Evolutionary conservation across 2,329 filamentous ascomycete genomes (phyloP).

Genomic region (Ophiostoma sp.): DNA sequence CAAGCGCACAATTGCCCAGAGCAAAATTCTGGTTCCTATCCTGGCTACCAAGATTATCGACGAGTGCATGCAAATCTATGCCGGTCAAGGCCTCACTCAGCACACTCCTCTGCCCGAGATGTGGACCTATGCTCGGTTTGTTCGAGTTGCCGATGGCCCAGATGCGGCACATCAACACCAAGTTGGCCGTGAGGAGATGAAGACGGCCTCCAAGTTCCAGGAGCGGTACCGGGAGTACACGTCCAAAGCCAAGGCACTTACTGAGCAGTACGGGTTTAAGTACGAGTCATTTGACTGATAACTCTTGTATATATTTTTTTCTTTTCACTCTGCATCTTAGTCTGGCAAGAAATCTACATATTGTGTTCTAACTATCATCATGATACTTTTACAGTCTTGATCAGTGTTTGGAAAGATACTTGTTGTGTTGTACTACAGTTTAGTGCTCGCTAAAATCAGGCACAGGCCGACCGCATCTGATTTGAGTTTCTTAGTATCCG

Average conservation of each 20-base stretch:
- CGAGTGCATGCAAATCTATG: conserved; percentile 86
- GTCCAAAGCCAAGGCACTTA: conserved; percentile 59
- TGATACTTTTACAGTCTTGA: not conserved
- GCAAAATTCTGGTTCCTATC: conserved; percentile 84
- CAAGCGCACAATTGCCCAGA: conserved; percentile 91
- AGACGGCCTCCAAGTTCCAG: conserved; percentile 55
- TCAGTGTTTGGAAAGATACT: not conserved
- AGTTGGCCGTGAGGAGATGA: conserved; percentile 75
- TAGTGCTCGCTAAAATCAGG: not conserved
- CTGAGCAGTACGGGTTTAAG: conserved; percentile 52
- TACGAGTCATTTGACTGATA: conserved; percentile 14
- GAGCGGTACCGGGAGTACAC: conserved; percentile 59
- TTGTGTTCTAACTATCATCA: not conserved
- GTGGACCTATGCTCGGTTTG: conserved; percentile 77
- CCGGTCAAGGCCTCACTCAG: conserved; percentile 83
- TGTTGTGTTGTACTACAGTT: not conserved
- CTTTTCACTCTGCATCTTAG: not conserved
- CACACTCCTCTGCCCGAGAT: conserved; percentile 91
- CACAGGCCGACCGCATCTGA: not conserved
- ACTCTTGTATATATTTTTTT: not conserved
- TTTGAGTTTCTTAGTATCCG: not conserved
- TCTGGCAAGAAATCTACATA: not conserved
- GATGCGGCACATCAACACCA: conserved; percentile 90
- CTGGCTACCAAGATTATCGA: conserved; percentile 83
- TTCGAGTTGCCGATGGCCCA: conserved; percentile 83